Conservation (phyloP, 2,329 filamentous ascomycete species). For the Fusarium sp. region DNA sequence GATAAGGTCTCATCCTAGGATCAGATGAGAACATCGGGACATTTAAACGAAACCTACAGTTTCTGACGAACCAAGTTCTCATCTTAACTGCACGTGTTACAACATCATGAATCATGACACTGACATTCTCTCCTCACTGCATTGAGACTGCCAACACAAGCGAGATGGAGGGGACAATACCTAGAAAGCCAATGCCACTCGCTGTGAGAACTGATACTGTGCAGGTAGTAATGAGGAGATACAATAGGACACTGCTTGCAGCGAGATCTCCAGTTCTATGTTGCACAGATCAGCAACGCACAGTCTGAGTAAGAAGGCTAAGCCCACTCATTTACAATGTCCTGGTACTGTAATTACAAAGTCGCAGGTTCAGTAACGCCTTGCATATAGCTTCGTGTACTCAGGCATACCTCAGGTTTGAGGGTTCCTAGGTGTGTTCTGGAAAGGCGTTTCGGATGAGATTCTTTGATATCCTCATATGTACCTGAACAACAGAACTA, state of each 20-base stretch:
- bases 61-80: neutral
- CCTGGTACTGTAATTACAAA: neutral
- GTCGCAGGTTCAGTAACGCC: neutral
- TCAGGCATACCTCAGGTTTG: neutral
- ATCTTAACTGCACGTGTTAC: neutral
- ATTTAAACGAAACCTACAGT: neutral
- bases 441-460: neutral
- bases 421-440: neutral
- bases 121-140: neutral
- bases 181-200: neutral
- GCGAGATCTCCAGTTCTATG: neutral
- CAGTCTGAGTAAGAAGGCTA: neutral
- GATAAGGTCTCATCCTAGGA: slow-evolving; percentile 3
- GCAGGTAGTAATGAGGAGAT: neutral
- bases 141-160: slow-evolving; percentile 1
- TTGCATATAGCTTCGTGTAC: neutral
- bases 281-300: neutral
- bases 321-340: neutral
- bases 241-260: neutral
- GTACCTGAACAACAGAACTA: neutral
- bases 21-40: neutral
- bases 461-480: neutral
- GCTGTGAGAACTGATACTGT: neutral
- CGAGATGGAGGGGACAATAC: slow-evolving; percentile 1
- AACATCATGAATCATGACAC: neutral